A percentile compares a stretch with the other conserved stretches of the same genome.
These are phyloP conservation scores for Amylostereum areolatum DNA, from an alignment of 1,284 basidiomycete genomes.

Conservation along the genomic window DNA sequence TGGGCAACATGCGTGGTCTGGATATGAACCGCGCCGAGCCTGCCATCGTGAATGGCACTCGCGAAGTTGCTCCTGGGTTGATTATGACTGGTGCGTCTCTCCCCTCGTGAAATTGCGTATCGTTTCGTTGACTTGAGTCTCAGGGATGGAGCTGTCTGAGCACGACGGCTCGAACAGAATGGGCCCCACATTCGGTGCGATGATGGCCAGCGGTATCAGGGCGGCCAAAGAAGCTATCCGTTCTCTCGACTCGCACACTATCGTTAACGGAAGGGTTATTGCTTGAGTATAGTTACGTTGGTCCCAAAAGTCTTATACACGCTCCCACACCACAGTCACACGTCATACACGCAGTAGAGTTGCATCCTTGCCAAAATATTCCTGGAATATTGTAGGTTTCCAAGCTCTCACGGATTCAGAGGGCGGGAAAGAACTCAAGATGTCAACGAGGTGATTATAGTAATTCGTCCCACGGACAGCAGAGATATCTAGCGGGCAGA, in stretches of 20 bases:
- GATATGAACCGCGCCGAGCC: constrained; percentile 79
- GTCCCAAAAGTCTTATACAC: background rate
- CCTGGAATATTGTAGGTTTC: too few species aligned
- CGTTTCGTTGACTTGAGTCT: constrained; percentile 3
- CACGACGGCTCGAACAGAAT: constrained; percentile 79
- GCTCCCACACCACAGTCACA: too few species aligned
- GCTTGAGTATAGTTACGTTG: constrained; percentile 23
- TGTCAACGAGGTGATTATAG: too few species aligned
- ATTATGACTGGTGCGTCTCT: constrained; percentile 59
- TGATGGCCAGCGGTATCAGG: constrained; percentile 77
- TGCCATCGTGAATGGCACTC: constrained; percentile 71
- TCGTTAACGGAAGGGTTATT: constrained; percentile 65
- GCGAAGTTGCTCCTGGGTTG: constrained; percentile 76
- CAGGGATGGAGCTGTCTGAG: constrained; percentile 82
- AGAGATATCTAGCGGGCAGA: too few species aligned
- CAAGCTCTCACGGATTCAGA: too few species aligned
- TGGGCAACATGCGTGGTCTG: constrained; percentile 78
- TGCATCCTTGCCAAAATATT: too few species aligned
- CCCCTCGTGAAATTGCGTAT: background rate
- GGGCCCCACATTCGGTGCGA: constrained; percentile 80
- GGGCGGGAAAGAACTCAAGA: too few species aligned
- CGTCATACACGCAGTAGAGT: too few species aligned
- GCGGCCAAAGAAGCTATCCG: constrained; percentile 72
- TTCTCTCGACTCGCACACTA: constrained; percentile 49
- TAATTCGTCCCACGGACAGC: too few species aligned